Percentiles rank a stretch among this genome's conserved stretches.
Conservation (phyloP, 2,329 filamentous ascomycete genomes). For the Fusarium sp. region DNA sequence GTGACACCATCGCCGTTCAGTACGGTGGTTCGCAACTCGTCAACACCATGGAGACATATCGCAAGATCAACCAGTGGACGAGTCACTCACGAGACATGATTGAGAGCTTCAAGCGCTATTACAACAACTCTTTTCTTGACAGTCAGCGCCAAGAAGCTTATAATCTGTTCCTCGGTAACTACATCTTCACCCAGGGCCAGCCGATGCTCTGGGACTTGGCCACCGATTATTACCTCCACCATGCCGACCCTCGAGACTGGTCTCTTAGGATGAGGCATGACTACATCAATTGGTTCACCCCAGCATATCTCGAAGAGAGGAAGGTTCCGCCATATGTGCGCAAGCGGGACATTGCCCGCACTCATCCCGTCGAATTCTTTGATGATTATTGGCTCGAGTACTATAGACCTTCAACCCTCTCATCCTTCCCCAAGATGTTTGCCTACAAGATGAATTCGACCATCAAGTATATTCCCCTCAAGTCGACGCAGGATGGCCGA, state of each 20-base stretch:
- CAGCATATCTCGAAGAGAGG: constrained; percentile 74
- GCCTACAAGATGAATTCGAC: constrained; percentile 93
- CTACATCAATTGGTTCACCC: constrained; percentile 93
- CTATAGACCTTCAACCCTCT: constrained; percentile 88
- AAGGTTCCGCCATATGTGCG: constrained; percentile 61
- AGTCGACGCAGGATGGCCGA: constrained; percentile 76
- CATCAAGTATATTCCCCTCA: constrained; percentile 83
- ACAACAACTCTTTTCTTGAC: constrained; percentile 98
- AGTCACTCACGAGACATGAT: constrained; percentile 99
- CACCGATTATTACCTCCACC: constrained; percentile 96
- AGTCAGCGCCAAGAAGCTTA: constrained; percentile 98
- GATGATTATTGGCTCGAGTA: constrained; percentile 99
- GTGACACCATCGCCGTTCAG: constrained; percentile 96
- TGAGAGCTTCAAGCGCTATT: constrained; percentile 98
- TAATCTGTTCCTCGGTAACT: constrained; percentile 96
- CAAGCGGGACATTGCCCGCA: constrained; percentile 50
- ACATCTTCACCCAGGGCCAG: constrained; percentile 86
- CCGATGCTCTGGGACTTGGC: constrained; percentile 97
- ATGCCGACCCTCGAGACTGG: constrained; percentile 83
- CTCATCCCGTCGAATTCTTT: constrained; percentile 69
- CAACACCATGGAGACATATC: constrained; percentile 99
- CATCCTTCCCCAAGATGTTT: constrained; percentile 92
- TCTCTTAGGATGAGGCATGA: constrained; percentile 70
- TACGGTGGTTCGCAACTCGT: constrained; percentile 98
- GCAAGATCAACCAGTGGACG: constrained; percentile 99